Evolutionary conservation across 2,329 filamentous ascomycete genomes (phyloP).

Genomic region (Fusarium napiforme): DNA sequence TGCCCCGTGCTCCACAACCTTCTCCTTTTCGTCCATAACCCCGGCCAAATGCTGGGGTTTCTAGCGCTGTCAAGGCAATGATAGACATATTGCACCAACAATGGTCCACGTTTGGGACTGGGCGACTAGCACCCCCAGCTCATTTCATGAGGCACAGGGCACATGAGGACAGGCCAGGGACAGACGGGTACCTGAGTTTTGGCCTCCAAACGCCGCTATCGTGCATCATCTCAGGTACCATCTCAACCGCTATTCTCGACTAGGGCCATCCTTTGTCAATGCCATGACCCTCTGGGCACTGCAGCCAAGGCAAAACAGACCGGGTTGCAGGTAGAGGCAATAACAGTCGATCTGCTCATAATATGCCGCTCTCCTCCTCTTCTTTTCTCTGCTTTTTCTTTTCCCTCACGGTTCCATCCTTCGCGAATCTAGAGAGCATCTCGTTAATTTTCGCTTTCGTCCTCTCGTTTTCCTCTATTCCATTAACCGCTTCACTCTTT

Average conservation of each 20-base stretch:
- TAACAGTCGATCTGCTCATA: slow-evolving; percentile 52
- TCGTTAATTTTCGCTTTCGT: slow-evolving; percentile 59
- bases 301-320: slow-evolving; percentile 35
- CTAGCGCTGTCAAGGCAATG: slow-evolving; percentile 25
- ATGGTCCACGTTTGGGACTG: slow-evolving; percentile 39
- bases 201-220: slow-evolving; percentile 13
- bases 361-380: slow-evolving; percentile 43
- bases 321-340: slow-evolving; percentile 38
- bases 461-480: slow-evolving; percentile 57
- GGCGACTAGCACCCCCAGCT: slow-evolving; percentile 32
- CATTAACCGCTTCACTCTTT: slow-evolving; percentile 85
- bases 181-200: slow-evolving; percentile 37
- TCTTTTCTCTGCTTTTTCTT: slow-evolving; percentile 48
- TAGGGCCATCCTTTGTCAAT: slow-evolving; percentile 33
- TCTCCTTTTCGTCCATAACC: slow-evolving; percentile 41
- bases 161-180: slow-evolving; percentile 10
- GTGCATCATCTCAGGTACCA: slow-evolving; percentile 35
- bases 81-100: slow-evolving; percentile 43
- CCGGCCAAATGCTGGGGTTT: slow-evolving; percentile 20
- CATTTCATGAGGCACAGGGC: slow-evolving; percentile 32
- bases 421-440: slow-evolving; percentile 62
- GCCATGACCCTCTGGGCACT: slow-evolving; percentile 32
- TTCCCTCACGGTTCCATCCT: slow-evolving; percentile 57
- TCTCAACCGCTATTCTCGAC: slow-evolving; percentile 33
- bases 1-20: slow-evolving; percentile 40